Percentiles rank a stretch among this genome's conserved stretches.
phyloP scores from a whole-genome alignment of 306 rosid species.

The Citrullus amarus region DNA sequence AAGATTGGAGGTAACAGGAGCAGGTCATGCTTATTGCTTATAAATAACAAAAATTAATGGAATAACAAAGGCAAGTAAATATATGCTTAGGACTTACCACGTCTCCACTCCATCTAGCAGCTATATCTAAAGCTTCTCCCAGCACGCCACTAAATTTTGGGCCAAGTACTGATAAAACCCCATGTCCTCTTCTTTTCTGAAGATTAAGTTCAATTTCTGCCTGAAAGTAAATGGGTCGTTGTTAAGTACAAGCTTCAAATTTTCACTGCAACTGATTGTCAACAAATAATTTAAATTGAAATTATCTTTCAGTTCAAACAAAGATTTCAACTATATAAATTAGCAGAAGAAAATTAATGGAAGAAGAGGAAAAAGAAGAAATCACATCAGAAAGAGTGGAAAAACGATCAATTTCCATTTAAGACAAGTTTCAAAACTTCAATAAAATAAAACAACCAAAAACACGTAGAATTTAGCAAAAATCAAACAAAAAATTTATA shows the following conservation, averaged over 20 bases:
- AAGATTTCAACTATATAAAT: neutral
- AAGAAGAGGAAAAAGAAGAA: neutral
- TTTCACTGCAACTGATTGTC: neutral
- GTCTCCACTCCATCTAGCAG: constrained; percentile 97
- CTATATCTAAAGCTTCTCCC: constrained; percentile 92
- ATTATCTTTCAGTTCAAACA: neutral
- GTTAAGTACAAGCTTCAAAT: neutral
- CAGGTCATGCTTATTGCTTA: neutral
- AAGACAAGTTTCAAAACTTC: neutral
- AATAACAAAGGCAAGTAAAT: constrained; percentile 2
- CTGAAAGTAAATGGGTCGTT: constrained; percentile 26
- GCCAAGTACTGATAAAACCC: constrained; percentile 61
- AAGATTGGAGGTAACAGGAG: neutral
- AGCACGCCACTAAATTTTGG: constrained; percentile 88
- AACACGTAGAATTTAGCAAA: neutral
- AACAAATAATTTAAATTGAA: neutral
- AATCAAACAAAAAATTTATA: neutral
- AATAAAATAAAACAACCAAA: neutral
- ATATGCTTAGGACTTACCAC: constrained; percentile 57
- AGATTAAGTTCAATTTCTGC: constrained; percentile 85
- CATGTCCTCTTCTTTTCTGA: constrained; percentile 91
- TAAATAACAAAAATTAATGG: neutral
- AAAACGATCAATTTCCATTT: neutral
- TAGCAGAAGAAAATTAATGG: neutral
- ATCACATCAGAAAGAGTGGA: neutral